A percentile compares a stretch with the other conserved stretches of the same genome.
phyloP scores from a whole-genome alignment of 2,329 filamentous ascomycete genomes.

The Paramyrothecium sp. region DNA sequence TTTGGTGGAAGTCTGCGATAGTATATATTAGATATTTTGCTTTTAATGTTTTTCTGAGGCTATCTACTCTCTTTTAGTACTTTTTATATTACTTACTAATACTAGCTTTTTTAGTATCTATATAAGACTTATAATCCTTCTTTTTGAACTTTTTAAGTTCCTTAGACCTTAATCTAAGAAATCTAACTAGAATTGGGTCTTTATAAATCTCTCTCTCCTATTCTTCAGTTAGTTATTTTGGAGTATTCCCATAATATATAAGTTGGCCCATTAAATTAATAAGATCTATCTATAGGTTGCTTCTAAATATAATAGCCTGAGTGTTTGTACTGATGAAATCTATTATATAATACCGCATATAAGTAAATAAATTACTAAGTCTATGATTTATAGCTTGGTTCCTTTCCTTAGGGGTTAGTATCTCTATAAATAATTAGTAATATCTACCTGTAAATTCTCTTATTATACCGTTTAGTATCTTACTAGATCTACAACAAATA shows the following conservation, averaged over 20 bases:
- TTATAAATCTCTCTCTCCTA: not conserved
- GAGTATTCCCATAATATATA: not conserved
- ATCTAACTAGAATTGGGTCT: not conserved
- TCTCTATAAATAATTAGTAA: not conserved
- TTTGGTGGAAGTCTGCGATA: constrained; percentile 10
- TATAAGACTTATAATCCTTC: not conserved
- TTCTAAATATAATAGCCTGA: not conserved
- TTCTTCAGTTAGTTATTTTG: not conserved
- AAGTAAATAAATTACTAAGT: not conserved
- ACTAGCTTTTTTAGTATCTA: not conserved
- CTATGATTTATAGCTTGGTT: not conserved
- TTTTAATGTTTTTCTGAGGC: not conserved
- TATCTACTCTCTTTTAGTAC: not conserved
- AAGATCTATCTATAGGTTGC: not conserved
- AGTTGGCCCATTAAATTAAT: not conserved
- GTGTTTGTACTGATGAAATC: not conserved
- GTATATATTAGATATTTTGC: not conserved
- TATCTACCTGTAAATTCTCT: not conserved
- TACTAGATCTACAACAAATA: not conserved
- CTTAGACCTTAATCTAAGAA: not conserved
- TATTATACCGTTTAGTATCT: not conserved
- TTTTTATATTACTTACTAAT: not conserved
- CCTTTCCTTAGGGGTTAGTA: not conserved
- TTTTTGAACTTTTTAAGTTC: not conserved
- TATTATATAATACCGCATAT: not conserved